These are phyloP conservation scores for Phlebiopsis flavidoalba DNA, from an alignment of 768 basidiomycete genomes.

Conservation along the genomic window DNA sequence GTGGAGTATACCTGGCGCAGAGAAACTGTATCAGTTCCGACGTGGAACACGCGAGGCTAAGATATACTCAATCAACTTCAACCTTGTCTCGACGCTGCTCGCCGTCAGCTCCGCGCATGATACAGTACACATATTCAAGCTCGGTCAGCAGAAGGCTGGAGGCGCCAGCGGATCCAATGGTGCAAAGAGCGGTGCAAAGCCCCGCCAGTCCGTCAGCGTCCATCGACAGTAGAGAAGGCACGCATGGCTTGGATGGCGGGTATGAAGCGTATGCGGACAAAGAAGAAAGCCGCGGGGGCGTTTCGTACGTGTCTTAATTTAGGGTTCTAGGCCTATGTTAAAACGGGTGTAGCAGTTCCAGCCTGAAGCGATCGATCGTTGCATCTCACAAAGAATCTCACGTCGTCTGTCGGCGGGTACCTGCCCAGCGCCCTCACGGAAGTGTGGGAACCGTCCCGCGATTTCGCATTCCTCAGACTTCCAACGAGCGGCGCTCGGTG, in stretches of 20 bases:
- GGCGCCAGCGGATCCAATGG: constrained; percentile 11
- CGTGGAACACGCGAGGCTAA: constrained; percentile 81
- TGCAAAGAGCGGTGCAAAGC: constrained; percentile 20
- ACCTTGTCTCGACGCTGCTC: constrained; percentile 73
- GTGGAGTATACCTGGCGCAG: constrained; percentile 84
- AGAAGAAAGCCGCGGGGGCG: constrained; percentile 43
- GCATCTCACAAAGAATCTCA: constrained; percentile 69
- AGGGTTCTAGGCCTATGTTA: no score
- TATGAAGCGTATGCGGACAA: constrained; percentile 83
- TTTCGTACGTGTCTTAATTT: background rate
- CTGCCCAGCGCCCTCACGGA: constrained; percentile 87
- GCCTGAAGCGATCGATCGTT: constrained; percentile 64
- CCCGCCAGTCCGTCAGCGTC: constrained; percentile 61
- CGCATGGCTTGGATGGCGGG: constrained; percentile 63
- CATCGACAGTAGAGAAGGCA: constrained; percentile 57
- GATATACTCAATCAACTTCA: constrained; percentile 87
- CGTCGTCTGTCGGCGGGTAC: constrained; percentile 78
- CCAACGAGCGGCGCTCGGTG: constrained; percentile 76
- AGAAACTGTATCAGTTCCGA: constrained; percentile 94
- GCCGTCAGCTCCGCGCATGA: constrained; percentile 91
- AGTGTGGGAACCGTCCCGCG: constrained; percentile 94
- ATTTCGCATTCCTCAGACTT: constrained; percentile 87
- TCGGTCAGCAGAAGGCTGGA: constrained; percentile 40
- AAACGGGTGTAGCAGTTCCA: constrained; percentile 27
- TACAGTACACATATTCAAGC: constrained; percentile 95